Conservation (phyloP, 441 rosid species). For the Hura crepitans region DNA sequence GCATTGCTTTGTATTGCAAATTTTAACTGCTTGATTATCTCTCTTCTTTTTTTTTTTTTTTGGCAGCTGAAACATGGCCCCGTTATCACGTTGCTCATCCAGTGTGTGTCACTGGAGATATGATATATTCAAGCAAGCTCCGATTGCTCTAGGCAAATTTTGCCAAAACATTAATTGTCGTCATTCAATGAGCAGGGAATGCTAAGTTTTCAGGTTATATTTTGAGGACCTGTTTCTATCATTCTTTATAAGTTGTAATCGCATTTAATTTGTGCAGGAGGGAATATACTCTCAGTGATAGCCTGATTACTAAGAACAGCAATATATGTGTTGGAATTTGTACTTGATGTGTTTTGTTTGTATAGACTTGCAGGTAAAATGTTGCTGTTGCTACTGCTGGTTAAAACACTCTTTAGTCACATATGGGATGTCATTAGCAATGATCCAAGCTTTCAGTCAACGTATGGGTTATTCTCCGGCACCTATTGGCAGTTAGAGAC, state of each 20-base stretch:
- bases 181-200: constrained; percentile 79
- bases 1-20: neutral
- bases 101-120: constrained; percentile 69
- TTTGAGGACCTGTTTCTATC: neutral
- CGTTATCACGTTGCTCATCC: constrained; percentile 61
- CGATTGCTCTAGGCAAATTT: constrained; percentile 55
- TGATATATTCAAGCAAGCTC: constrained; percentile 64
- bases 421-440: constrained; percentile 65
- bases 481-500: constrained; percentile 60
- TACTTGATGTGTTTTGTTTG: constrained; percentile 6
- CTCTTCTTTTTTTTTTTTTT: too few species aligned
- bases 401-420: constrained; percentile 65
- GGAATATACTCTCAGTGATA: neutral
- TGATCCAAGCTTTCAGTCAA: constrained; percentile 77
- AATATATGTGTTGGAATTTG: neutral
- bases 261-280: neutral
- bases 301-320: neutral
- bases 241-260: neutral
- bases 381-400: constrained; percentile 62
- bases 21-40: constrained; percentile 10
- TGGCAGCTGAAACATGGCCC: constrained; percentile 92
- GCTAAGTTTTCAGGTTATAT: constrained; percentile 62
- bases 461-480: constrained; percentile 83
- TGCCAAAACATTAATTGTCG: constrained; percentile 62
- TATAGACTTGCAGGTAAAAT: constrained; percentile 43